Percentiles rank a stretch among this genome's conserved stretches.
These are phyloP conservation scores for Rhizophagus sp. DNA, from an alignment of 192 early-diverging fungal species.

Conservation along the genomic window DNA sequence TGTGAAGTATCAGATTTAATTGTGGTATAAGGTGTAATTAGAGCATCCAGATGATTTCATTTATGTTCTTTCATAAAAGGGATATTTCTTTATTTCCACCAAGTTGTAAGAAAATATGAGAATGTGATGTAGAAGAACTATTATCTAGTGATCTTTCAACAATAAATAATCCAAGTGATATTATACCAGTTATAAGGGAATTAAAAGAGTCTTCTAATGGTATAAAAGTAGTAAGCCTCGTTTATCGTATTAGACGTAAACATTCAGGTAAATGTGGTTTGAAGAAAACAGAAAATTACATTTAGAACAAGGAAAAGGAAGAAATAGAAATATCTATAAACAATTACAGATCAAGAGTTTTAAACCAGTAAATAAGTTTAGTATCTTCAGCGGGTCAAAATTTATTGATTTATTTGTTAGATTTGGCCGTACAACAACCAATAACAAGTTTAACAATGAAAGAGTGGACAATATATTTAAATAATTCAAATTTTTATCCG, in stretches of 20 bases:
- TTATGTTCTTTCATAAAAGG: conserved; percentile 56
- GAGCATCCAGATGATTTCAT: conserved; percentile 40
- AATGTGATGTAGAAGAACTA: conserved; percentile 47
- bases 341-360: too few relatives aligned
- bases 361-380: too few relatives aligned
- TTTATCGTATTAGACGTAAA: conserved; percentile 62
- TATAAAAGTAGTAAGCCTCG: conserved; percentile 48
- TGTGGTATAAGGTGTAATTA: conserved; percentile 47
- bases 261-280: conserved; percentile 63
- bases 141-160: conserved; percentile 40
- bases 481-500: conserved; percentile 31
- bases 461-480: too few relatives aligned
- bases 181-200: too few relatives aligned
- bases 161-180: too few relatives aligned
- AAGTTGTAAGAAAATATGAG: conserved; percentile 46
- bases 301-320: conserved; percentile 65
- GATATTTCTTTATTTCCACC: conserved; percentile 63
- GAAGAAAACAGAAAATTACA: conserved; percentile 62
- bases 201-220: conserved; percentile 27
- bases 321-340: conserved; percentile 15
- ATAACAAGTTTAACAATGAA: conserved; percentile 32
- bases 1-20: conserved; percentile 37
- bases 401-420: too few relatives aligned
- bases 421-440: conserved; percentile 36
- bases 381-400: too few relatives aligned